Evolutionary conservation across 1,284 basidiomycete genomes (phyloP).

Genomic region (Moniliophthora roreri): DNA sequence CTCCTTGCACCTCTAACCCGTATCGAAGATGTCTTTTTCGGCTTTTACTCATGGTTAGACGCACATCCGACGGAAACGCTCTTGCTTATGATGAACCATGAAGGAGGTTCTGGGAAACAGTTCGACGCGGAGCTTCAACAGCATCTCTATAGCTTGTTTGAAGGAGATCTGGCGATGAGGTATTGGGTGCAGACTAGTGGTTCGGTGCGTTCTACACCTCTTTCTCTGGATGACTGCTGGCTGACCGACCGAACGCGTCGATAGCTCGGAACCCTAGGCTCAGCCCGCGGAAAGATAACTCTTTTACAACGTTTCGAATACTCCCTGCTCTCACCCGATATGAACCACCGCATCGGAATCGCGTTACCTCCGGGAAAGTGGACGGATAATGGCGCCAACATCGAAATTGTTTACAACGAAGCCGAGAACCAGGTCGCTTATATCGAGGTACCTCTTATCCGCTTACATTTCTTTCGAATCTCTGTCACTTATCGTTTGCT

Average conservation of each 20-base stretch:
- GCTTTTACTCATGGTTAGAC: conserved; percentile 43
- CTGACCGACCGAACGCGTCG: not conserved
- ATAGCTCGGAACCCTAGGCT: conserved; percentile 35
- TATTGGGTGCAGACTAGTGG: conserved; percentile 39
- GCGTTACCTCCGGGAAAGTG: conserved; percentile 36
- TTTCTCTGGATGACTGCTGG: not conserved
- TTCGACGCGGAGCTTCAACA: conserved; percentile 35
- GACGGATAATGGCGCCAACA: conserved; percentile 41
- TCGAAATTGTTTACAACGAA: conserved; percentile 39
- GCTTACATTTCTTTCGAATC: not conserved
- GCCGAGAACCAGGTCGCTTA: conserved; percentile 33
- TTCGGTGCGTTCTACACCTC: conserved; percentile 24
- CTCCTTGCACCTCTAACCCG: conserved; percentile 41
- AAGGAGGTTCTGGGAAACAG: conserved; percentile 37
- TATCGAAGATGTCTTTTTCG: conserved; percentile 43
- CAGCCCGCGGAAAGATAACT: conserved; percentile 45
- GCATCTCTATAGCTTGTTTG: conserved; percentile 32
- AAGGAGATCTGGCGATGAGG: conserved; percentile 30
- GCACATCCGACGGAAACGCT: conserved; percentile 44
- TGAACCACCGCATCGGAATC: conserved; percentile 38
- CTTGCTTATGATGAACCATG: conserved; percentile 43
- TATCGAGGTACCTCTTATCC: conserved; percentile 32
- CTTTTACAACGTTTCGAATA: conserved; percentile 43
- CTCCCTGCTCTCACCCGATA: conserved; percentile 32
- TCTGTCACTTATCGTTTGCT: not conserved